These are phyloP conservation scores for Yarrowia osloensis DNA, from an alignment of 805 yeast species.

Conservation along the genomic window DNA sequence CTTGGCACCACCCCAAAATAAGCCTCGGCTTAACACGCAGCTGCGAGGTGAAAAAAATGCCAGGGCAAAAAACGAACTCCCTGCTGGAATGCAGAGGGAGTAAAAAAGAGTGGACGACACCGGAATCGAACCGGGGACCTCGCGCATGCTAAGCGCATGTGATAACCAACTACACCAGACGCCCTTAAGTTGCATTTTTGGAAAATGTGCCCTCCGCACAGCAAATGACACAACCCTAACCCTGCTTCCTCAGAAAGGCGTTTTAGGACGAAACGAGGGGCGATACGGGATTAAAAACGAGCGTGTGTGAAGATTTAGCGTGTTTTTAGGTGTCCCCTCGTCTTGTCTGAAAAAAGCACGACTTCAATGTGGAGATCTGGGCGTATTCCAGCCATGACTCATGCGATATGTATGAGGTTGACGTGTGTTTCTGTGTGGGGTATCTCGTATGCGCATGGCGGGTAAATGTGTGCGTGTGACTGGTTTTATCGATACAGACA, in stretches of 20 bases:
- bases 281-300: neutral
- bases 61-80: neutral
- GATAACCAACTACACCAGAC: slow-evolving; percentile 30
- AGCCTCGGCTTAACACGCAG: neutral
- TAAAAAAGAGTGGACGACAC: slow-evolving; percentile 26
- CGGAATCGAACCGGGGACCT: slow-evolving; percentile 30
- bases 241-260: neutral
- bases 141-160: slow-evolving; percentile 30
- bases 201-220: neutral
- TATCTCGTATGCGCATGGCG: neutral
- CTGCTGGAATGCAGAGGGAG: neutral
- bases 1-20: neutral
- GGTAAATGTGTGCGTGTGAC: neutral
- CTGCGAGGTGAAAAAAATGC: neutral
- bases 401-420: neutral
- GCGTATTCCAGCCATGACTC: neutral
- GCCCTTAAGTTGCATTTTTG: neutral
- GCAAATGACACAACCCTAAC: neutral
- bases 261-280: neutral
- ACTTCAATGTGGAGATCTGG: neutral
- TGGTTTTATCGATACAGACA: neutral
- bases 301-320: neutral
- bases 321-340: no score
- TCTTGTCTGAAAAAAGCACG: neutral
- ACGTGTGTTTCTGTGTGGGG: slow-evolving; percentile 11